phyloP scores from a whole-genome alignment of 805 yeast genomes.

The Nakazawaea ishiwadae region DNA sequence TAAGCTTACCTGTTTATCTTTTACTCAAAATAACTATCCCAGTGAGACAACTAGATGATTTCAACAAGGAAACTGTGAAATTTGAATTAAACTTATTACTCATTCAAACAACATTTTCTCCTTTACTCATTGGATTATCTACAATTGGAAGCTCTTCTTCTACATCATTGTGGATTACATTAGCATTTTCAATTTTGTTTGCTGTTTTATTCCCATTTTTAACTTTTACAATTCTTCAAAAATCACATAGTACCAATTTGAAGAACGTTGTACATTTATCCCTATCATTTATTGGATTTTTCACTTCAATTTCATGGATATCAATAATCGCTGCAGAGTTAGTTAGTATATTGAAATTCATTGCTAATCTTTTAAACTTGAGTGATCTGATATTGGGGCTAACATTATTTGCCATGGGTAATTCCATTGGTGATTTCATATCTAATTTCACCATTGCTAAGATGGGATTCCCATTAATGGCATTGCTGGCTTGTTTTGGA shows the following conservation, averaged over 20 bases:
- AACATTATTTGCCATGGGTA: constrained; percentile 88
- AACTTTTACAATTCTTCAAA: neutral
- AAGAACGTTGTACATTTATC: neutral
- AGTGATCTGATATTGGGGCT: constrained; percentile 81
- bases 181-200: constrained; percentile 7
- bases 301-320: constrained; percentile 49
- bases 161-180: constrained; percentile 4
- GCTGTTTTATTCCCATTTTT: neutral
- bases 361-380: constrained; percentile 55
- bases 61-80: constrained; percentile 12
- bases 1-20: neutral
- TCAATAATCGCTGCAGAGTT: constrained; percentile 67
- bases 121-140: constrained; percentile 22
- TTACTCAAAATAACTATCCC: constrained; percentile 1
- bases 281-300: neutral
- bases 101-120: constrained; percentile 27
- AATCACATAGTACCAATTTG: neutral
- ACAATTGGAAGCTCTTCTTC: constrained; percentile 11
- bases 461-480: constrained; percentile 84
- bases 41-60: neutral
- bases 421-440: constrained; percentile 85
- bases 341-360: constrained; percentile 54
- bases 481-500: constrained; percentile 93
- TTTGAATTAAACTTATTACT: constrained; percentile 21
- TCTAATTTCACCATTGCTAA: constrained; percentile 77